phyloP scores from a whole-genome alignment of 768 basidiomycete genomes.

The Clathrus columnatus region DNA sequence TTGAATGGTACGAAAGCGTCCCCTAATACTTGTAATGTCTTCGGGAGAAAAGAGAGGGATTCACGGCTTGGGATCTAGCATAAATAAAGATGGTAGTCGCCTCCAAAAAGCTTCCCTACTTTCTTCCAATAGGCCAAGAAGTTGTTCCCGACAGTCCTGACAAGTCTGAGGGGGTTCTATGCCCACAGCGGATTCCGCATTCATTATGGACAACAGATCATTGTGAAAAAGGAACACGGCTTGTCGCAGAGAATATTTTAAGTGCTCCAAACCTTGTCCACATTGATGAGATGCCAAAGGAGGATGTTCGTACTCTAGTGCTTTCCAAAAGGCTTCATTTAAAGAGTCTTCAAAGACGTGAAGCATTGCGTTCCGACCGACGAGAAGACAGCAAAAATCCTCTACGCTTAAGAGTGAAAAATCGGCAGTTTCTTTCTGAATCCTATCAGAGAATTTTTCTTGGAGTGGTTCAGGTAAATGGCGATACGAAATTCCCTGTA shows the following conservation, averaged over 20 bases:
- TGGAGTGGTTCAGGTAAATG: too few species aligned
- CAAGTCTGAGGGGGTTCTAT: background rate
- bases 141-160: background rate
- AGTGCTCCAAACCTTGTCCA: background rate
- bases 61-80: too few species aligned
- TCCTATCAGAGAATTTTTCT: too few species aligned
- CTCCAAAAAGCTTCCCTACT: background rate
- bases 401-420: background rate
- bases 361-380: background rate
- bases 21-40: too few species aligned
- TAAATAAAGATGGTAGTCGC: background rate
- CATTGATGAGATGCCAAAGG: background rate
- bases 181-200: too few species aligned
- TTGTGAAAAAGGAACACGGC: background rate
- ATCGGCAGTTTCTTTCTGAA: background rate
- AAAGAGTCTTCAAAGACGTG: background rate
- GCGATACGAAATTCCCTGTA: constrained; percentile 11
- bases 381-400: background rate
- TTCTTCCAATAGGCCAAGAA: background rate
- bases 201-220: background rate
- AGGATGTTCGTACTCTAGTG: too few species aligned
- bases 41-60: too few species aligned
- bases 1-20: too few species aligned
- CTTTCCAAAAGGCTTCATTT: background rate
- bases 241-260: background rate